These are phyloP conservation scores for Pyrenula aspistea DNA, from an alignment of 495 filamentous ascomycete genomes.

Conservation along the genomic window DNA sequence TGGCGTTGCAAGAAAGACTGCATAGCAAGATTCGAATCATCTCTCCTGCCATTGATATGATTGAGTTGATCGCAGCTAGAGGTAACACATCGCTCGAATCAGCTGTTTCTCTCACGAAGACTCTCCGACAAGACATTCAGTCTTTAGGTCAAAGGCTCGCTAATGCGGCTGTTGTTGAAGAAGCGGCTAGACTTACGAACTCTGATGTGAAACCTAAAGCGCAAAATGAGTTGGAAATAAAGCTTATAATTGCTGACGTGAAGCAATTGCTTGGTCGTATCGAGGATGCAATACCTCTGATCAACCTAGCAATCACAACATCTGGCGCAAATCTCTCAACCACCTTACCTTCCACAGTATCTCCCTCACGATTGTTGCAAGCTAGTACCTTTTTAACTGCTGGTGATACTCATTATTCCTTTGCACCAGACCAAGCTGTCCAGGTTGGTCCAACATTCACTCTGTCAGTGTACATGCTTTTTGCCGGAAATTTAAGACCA, in stretches of 20 bases:
- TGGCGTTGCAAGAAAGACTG: slow-evolving; percentile 58
- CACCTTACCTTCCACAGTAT: slow-evolving; percentile 67
- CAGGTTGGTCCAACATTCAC: slow-evolving; percentile 86
- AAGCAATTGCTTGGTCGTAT: slow-evolving; percentile 64
- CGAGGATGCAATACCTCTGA: slow-evolving; percentile 85
- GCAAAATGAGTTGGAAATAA: slow-evolving; percentile 47
- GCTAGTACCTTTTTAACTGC: slow-evolving; percentile 86
- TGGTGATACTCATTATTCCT: slow-evolving; percentile 73
- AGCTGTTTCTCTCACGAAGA: slow-evolving; percentile 74
- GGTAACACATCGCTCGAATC: slow-evolving; percentile 93
- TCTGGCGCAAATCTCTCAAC: slow-evolving; percentile 81
- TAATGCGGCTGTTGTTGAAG: slow-evolving; percentile 54
- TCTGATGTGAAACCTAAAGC: slow-evolving; percentile 34
- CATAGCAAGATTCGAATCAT: slow-evolving; percentile 83
- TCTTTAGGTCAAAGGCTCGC: slow-evolving; percentile 66
- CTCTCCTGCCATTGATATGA: slow-evolving; percentile 84
- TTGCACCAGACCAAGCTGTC: slow-evolving; percentile 47
- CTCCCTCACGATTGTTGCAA: slow-evolving; percentile 82
- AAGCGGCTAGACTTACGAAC: slow-evolving; percentile 37
- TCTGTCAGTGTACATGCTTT: slow-evolving; percentile 93
- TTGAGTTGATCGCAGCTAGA: slow-evolving; percentile 83
- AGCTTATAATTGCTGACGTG: slow-evolving; percentile 62
- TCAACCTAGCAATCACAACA: slow-evolving; percentile 91
- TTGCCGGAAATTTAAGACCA: slow-evolving; percentile 61
- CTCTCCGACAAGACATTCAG: slow-evolving; percentile 81